Percentiles rank a stretch among this genome's conserved stretches.
phyloP scores from a whole-genome alignment of 495 filamentous ascomycete genomes.

The Hyaloscypha finlandica region DNA sequence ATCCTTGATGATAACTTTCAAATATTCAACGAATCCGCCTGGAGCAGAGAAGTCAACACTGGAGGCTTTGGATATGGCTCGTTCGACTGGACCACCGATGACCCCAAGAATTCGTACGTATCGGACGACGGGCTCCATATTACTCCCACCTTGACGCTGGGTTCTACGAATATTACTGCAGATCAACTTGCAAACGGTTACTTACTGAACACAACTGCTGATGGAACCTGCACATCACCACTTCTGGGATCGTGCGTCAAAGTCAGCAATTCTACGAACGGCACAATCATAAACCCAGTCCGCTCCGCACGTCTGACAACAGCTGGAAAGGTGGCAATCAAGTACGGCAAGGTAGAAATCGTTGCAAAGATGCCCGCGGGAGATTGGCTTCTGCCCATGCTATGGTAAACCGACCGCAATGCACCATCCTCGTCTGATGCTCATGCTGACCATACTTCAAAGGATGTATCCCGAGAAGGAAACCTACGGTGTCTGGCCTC shows the following conservation, averaged over 20 bases:
- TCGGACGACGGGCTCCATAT: conserved; percentile 44
- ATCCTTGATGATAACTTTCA: conserved; percentile 42
- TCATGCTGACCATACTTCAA: too few relatives aligned
- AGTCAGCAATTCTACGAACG: conserved; percentile 38
- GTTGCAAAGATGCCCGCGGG: conserved; percentile 45
- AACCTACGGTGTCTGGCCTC: conserved; percentile 41
- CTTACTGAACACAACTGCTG: conserved; percentile 40
- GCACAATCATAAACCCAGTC: conserved; percentile 42
- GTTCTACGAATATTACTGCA: conserved; percentile 34
- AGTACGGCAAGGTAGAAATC: conserved; percentile 46
- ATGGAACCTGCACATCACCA: conserved; percentile 39
- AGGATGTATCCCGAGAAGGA: conserved; percentile 42
- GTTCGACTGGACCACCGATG: conserved; percentile 47
- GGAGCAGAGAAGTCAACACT: conserved; percentile 39
- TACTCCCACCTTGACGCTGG: conserved; percentile 44
- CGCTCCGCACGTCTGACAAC: conserved; percentile 43
- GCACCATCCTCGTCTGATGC: too few relatives aligned
- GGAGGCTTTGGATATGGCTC: conserved; percentile 42
- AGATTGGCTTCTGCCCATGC: conserved; percentile 47
- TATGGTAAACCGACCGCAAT: conserved; percentile 28
- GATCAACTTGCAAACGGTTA: conserved; percentile 33
- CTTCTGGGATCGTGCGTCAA: conserved; percentile 34
- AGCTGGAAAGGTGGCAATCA: conserved; percentile 40
- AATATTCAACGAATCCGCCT: conserved; percentile 34
- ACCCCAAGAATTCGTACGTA: conserved; percentile 42